Conservation (phyloP, 2,329 filamentous ascomycete genomes). For the Shiraia sp. region DNA sequence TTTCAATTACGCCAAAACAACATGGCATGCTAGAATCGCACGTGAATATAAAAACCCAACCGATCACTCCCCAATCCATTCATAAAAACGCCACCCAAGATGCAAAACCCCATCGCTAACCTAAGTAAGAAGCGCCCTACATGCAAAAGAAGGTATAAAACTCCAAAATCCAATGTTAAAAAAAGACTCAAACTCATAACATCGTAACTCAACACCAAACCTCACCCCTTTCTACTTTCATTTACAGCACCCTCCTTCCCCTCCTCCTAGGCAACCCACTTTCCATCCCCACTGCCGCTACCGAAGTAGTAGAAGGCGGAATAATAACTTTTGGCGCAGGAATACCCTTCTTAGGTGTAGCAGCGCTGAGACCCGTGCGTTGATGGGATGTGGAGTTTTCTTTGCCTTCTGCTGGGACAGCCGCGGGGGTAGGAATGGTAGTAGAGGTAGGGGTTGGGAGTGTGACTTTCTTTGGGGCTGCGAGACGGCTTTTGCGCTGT, state of each 20-base stretch:
- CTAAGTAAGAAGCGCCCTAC: constrained; percentile 4
- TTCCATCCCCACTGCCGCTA: constrained; percentile 24
- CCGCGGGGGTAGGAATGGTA: constrained; percentile 14
- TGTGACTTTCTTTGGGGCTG: constrained; percentile 40
- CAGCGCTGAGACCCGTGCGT: constrained; percentile 14
- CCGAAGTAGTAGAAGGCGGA: too few species aligned
- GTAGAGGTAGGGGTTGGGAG: constrained; percentile 27
- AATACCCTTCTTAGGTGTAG: constrained; percentile 38
- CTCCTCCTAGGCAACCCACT: constrained; percentile 37
- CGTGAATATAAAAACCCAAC: too few species aligned
- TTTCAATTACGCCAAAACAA: too few species aligned
- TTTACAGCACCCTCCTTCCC: constrained; percentile 13
- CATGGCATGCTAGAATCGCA: too few species aligned
- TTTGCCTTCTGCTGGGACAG: constrained; percentile 21
- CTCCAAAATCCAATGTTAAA: constrained; percentile 7
- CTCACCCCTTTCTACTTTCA: constrained; percentile 11
- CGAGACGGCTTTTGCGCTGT: constrained; percentile 39
- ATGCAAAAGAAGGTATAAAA: constrained; percentile 17
- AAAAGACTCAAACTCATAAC: too few species aligned
- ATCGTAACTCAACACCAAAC: constrained; percentile 2
- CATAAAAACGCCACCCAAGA: neutral
- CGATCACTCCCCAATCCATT: neutral
- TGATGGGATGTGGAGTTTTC: constrained; percentile 20
- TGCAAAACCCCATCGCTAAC: neutral
- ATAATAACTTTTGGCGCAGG: constrained; percentile 24